phyloP scores from a whole-genome alignment of 768 basidiomycete species.

The Auricularia sp. region DNA sequence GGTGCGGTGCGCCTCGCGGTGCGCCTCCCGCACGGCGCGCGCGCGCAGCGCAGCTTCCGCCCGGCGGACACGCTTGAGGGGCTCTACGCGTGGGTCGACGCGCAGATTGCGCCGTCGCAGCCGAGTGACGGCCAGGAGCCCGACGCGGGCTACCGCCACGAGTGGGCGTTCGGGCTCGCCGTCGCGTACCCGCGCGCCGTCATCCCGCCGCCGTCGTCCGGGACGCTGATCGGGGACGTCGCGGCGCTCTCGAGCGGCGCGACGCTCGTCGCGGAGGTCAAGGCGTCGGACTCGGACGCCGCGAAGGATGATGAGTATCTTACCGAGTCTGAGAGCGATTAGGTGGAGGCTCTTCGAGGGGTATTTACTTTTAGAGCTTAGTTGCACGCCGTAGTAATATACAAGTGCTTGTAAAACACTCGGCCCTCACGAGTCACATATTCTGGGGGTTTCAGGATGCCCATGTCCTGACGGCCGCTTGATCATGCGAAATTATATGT shows the following conservation, averaged over 20 bases:
- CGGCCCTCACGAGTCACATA: too few species aligned
- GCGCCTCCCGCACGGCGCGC: slow-evolving; percentile 39
- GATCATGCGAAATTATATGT: too few species aligned
- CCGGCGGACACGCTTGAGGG: slow-evolving; percentile 40
- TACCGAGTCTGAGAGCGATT: not conserved
- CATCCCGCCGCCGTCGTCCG: slow-evolving; percentile 35
- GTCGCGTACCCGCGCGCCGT: slow-evolving; percentile 61
- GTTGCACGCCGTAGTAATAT: too few species aligned
- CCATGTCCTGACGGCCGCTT: too few species aligned
- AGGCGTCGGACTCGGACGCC: not conserved
- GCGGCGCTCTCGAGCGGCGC: slow-evolving; percentile 17
- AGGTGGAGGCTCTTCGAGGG: too few species aligned
- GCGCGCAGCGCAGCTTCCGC: slow-evolving; percentile 50
- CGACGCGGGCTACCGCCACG: slow-evolving; percentile 27
- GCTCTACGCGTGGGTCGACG: slow-evolving; percentile 67
- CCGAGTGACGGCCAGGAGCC: not conserved
- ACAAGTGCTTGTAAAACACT: too few species aligned
- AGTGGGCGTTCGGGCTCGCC: slow-evolving; percentile 67
- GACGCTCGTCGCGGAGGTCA: slow-evolving; percentile 20
- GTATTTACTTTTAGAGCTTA: too few species aligned
- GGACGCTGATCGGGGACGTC: slow-evolving; percentile 12
- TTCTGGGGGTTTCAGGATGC: too few species aligned
- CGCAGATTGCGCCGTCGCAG: slow-evolving; percentile 39
- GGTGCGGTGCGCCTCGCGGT: slow-evolving; percentile 45
- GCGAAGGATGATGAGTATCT: not conserved